Evolutionary conservation across 352 stramenopile species (phyloP).

Genomic region (Blastocystis sp.): DNA sequence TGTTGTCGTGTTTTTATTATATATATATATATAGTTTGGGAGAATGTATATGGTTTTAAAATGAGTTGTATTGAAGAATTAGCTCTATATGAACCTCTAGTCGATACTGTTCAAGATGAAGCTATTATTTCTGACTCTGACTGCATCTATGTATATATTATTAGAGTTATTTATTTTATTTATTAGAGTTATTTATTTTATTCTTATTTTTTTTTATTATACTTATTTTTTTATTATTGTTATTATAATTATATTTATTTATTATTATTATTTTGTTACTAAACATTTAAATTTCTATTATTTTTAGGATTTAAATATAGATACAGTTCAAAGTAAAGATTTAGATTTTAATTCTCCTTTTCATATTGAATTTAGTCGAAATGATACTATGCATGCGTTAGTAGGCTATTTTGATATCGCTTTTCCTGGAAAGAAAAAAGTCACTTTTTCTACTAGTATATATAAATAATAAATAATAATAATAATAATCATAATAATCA

Average conservation of each 20-base stretch:
- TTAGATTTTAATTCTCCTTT: slow-evolving; percentile 72
- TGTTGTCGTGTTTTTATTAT: slow-evolving; percentile 48
- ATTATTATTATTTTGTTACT: no score
- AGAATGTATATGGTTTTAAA: slow-evolving; percentile 95
- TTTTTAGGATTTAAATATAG: slow-evolving; percentile 61
- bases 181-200: slow-evolving; percentile 20
- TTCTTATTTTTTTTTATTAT: no score
- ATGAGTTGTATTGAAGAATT: slow-evolving; percentile 92
- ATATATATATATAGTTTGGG: slow-evolving; percentile 61
- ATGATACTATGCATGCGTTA: slow-evolving; percentile 82
- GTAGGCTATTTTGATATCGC: slow-evolving; percentile 92
- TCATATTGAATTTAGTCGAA: slow-evolving; percentile 61
- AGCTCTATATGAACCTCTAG: slow-evolving; percentile 78
- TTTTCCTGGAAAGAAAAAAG: slow-evolving; percentile 82
- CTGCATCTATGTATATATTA: slow-evolving; percentile 51
- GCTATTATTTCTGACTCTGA: slow-evolving; percentile 66
- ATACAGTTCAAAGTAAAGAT: slow-evolving; percentile 73
- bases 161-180: slow-evolving; percentile 43
- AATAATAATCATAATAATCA: no score
- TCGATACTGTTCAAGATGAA: slow-evolving; percentile 79
- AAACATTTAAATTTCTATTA: no score
- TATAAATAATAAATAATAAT: slow-evolving; percentile 42
- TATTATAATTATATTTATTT: no score
- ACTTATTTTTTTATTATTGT: no score
- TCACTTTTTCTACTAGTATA: slow-evolving; percentile 78